A percentile compares a stretch with the other conserved stretches of the same genome.
phyloP scores from a whole-genome alignment of 805 yeast species.

The Metschnikowia aberdeeniae region DNA sequence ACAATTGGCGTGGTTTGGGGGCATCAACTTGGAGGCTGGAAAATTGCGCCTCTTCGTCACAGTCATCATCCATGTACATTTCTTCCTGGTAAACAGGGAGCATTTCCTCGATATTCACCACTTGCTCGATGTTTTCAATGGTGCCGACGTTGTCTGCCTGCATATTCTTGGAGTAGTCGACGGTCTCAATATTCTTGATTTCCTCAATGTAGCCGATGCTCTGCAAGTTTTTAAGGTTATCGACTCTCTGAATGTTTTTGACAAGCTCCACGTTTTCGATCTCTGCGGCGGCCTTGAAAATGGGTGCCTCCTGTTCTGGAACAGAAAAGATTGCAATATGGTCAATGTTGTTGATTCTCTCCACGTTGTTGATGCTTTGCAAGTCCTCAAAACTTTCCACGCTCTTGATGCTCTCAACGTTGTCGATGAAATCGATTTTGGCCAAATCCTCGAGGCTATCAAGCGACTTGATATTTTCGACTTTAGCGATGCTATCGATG shows the following conservation, averaged over 20 bases:
- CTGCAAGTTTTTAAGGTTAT: background rate
- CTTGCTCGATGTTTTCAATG: slow-evolving; percentile 1
- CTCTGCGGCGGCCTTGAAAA: background rate
- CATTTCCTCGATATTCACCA: slow-evolving; percentile 1
- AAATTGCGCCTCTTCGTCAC: background rate
- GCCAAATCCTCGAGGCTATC: slow-evolving; percentile 4
- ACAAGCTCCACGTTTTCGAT: slow-evolving; percentile 2
- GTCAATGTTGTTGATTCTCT: slow-evolving; percentile 3
- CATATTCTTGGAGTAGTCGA: slow-evolving; percentile 3
- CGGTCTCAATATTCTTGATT: slow-evolving; percentile 2
- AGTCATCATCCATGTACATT: background rate
- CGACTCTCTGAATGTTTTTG: background rate
- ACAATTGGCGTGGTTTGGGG: background rate
- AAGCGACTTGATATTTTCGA: slow-evolving; percentile 3
- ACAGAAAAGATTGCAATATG: background rate
- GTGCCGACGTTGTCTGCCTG: slow-evolving; percentile 1
- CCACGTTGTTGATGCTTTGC: slow-evolving; percentile 1
- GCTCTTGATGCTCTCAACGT: slow-evolving; percentile 2
- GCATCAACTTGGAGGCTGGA: background rate
- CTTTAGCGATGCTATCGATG: background rate
- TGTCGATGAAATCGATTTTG: slow-evolving; percentile 3
- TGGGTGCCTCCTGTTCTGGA: background rate
- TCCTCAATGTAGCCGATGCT: slow-evolving; percentile 4
- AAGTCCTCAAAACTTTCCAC: slow-evolving; percentile 3
- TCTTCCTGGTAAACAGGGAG: background rate